A percentile compares a stretch with the other conserved stretches of the same genome.
Evolutionary conservation across 2,329 filamentous ascomycete genomes (phyloP).

Genomic region (Nemania serpens): DNA sequence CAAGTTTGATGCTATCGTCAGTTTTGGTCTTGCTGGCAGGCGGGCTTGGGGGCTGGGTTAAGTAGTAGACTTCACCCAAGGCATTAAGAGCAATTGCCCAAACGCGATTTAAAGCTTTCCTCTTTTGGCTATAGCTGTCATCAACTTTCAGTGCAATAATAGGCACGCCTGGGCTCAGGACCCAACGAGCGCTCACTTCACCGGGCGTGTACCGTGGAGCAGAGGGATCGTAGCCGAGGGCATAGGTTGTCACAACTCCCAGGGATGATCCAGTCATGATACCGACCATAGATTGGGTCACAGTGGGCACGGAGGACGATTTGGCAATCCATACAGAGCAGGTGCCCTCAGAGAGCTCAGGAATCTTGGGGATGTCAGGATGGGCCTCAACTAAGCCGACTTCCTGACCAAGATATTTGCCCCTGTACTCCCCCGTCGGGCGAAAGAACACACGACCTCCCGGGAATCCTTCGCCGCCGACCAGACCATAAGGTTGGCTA

Average conservation of each 20-base stretch:
- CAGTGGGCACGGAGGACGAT: conserved; percentile 69
- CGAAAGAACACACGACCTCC: conserved; percentile 82
- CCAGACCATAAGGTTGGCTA: conserved; percentile 80
- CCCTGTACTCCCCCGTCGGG: conserved; percentile 72
- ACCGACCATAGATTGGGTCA: conserved; percentile 78
- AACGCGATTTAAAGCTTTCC: conserved; percentile 71
- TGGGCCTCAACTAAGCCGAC: conserved; percentile 64
- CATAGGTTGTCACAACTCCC: conserved; percentile 82
- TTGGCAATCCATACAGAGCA: conserved; percentile 91
- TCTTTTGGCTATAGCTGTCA: conserved; percentile 75
- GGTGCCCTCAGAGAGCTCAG: conserved; percentile 70
- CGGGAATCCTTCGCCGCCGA: conserved; percentile 85
- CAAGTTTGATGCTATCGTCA: conserved; percentile 65
- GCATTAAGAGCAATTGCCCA: conserved; percentile 97
- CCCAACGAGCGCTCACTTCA: conserved; percentile 86
- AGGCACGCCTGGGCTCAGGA: conserved; percentile 88
- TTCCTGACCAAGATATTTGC: conserved; percentile 71
- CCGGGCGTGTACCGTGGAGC: conserved; percentile 70
- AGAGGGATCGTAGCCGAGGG: conserved; percentile 64
- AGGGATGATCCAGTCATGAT: conserved; percentile 83
- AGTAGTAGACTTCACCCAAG: conserved; percentile 86
- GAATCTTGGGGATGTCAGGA: conserved; percentile 77
- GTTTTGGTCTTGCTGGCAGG: conserved; percentile 53
- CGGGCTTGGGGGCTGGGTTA: conserved; percentile 70
- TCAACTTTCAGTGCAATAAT: conserved; percentile 85